Evolutionary conservation across 2,329 filamentous ascomycete species (phyloP).

Genomic region (Trichophyton rubrum): DNA sequence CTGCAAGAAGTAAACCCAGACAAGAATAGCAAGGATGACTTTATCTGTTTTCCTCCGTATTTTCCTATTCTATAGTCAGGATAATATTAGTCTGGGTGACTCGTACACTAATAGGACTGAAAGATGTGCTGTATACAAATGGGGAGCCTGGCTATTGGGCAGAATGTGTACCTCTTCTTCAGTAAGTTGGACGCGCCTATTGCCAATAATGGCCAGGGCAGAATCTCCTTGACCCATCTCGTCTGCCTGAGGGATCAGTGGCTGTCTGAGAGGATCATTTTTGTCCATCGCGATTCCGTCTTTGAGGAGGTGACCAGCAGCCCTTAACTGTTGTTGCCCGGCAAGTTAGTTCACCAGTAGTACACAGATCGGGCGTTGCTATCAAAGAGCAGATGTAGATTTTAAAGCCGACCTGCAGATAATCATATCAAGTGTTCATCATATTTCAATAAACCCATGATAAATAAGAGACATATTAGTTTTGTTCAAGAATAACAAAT

Average conservation of each 20-base stretch:
- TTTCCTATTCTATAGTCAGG: slow-evolving; percentile 34
- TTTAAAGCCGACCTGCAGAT: no score
- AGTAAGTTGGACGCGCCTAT: slow-evolving; percentile 7
- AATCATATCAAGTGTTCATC: no score
- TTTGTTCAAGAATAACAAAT: not conserved
- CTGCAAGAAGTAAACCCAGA: slow-evolving; percentile 38
- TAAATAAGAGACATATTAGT: not conserved
- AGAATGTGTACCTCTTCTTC: slow-evolving; percentile 25
- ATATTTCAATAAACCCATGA: no score
- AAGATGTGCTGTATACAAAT: not conserved
- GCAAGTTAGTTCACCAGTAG: no score
- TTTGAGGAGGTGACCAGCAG: not conserved
- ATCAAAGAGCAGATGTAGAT: not conserved
- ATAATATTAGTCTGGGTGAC: not conserved
- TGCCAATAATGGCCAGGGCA: slow-evolving; percentile 6
- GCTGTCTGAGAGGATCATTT: not conserved
- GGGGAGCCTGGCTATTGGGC: not conserved
- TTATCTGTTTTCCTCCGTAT: slow-evolving; percentile 51
- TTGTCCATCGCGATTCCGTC: not conserved
- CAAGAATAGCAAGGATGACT: slow-evolving; percentile 39
- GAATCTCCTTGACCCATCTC: not conserved
- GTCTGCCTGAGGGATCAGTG: not conserved
- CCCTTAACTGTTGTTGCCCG: not conserved
- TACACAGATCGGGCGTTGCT: not conserved
- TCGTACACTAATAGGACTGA: not conserved